phyloP scores from a whole-genome alignment of 2,329 filamentous ascomycete genomes.

The Dothistroma septosporum region DNA sequence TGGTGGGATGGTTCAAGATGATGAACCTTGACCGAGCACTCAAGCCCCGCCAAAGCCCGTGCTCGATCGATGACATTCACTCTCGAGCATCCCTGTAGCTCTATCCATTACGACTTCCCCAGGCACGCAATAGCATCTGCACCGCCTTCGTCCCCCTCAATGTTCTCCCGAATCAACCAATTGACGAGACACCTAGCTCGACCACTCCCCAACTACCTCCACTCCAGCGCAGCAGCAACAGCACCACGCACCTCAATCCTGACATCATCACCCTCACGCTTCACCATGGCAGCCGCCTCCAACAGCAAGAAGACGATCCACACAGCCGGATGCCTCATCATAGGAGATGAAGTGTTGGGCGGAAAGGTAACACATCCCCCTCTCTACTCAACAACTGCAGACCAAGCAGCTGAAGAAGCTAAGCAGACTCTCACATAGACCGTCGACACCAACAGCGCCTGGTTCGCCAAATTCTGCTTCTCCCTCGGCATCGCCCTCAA shows the following conservation, averaged over 20 bases:
- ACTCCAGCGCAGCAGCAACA: slow-evolving; percentile 41
- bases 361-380: slow-evolving; percentile 67
- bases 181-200: slow-evolving; percentile 67
- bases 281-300: slow-evolving; percentile 50
- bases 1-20: background rate
- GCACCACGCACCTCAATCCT: slow-evolving; percentile 37
- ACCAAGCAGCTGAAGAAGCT: background rate
- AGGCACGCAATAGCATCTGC: slow-evolving; percentile 3
- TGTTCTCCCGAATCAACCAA: slow-evolving; percentile 75
- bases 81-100: background rate
- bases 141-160: slow-evolving; percentile 36
- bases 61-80: background rate
- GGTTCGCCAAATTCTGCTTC: slow-evolving; percentile 64
- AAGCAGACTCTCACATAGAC: slow-evolving; percentile 43
- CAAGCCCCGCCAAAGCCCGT: background rate
- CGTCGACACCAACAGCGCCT: slow-evolving; percentile 63
- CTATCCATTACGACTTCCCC: background rate
- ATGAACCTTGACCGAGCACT: background rate
- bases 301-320: slow-evolving; percentile 66
- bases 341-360: slow-evolving; percentile 93
- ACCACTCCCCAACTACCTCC: slow-evolving; percentile 56
- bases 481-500: slow-evolving; percentile 66
- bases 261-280: slow-evolving; percentile 37
- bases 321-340: slow-evolving; percentile 88
- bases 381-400: background rate